Conservation (phyloP, 2,329 filamentous ascomycete genomes). For the Blumeriella jaapii region DNA sequence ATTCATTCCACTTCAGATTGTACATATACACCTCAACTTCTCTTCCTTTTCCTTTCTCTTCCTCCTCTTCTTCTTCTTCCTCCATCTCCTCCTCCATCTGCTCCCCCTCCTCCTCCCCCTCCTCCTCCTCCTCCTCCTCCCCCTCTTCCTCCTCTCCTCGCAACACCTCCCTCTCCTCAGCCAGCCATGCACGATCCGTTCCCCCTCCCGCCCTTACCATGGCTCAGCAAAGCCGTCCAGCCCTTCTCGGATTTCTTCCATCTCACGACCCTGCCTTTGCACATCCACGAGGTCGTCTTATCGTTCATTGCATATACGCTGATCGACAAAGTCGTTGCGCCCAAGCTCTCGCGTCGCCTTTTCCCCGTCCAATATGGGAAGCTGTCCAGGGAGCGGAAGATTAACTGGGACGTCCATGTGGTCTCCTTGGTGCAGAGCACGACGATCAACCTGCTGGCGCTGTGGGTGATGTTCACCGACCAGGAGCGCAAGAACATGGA, state of each 20-base stretch:
- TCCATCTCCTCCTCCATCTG: no score
- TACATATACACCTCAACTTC: no score
- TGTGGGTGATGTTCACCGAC: conserved; percentile 62
- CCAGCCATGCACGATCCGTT: conserved; percentile 60
- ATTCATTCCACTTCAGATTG: no score
- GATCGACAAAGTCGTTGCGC: conserved; percentile 56
- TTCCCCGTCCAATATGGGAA: conserved; percentile 52
- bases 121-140: not conserved
- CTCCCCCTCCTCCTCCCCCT: no score
- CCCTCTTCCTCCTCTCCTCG: conserved; percentile 2
- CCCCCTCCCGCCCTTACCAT: conserved; percentile 47
- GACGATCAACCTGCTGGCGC: conserved; percentile 59
- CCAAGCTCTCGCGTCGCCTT: conserved; percentile 48
- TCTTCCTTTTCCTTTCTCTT: no score
- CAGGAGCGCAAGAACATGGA: conserved; percentile 55
- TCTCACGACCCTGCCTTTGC: conserved; percentile 57
- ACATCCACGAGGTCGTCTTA: conserved; percentile 65
- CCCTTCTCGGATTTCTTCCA: conserved; percentile 51
- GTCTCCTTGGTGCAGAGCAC: conserved; percentile 71
- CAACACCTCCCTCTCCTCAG: conserved; percentile 1
- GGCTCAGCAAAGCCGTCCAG: conserved; percentile 40
- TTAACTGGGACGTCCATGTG: conserved; percentile 81
- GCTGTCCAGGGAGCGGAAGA: conserved; percentile 48
- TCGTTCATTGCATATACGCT: conserved; percentile 58
- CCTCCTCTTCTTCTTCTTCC: no score